These are phyloP conservation scores for Mortierella alpina DNA, from an alignment of 192 early-diverging fungal genomes.

Conservation along the genomic window DNA sequence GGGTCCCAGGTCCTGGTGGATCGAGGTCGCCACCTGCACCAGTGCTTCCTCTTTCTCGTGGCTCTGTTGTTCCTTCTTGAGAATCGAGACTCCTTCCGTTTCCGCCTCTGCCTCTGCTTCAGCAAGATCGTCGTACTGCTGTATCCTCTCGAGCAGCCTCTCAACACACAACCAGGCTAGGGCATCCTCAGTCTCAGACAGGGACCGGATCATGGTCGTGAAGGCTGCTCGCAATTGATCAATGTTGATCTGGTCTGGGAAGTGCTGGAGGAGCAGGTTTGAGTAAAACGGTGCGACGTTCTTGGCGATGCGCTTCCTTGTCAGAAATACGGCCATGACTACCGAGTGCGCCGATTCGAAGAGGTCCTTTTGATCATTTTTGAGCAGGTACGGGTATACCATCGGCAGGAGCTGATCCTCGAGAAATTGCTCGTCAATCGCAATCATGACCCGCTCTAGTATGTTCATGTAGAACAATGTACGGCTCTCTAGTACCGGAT, in stretches of 20 bases:
- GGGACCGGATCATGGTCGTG: constrained; percentile 59
- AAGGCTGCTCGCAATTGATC: constrained; percentile 63
- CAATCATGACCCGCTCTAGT: constrained; percentile 58
- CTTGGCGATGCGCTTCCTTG: constrained; percentile 57
- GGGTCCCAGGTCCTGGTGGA: constrained; percentile 24
- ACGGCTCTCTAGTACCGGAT: constrained; percentile 48
- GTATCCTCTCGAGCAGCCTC: constrained; percentile 54
- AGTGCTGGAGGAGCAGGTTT: constrained; percentile 58
- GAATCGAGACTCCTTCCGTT: background rate
- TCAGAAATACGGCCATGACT: constrained; percentile 58
- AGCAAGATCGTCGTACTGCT: constrained; percentile 28
- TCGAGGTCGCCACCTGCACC: constrained; percentile 5
- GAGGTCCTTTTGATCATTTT: constrained; percentile 50
- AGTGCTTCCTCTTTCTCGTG: constrained; percentile 14
- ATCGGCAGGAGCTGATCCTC: constrained; percentile 59
- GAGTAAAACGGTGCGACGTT: constrained; percentile 63
- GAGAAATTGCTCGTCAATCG: constrained; percentile 56
- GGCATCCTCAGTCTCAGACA: constrained; percentile 62
- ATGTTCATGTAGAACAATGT: constrained; percentile 61
- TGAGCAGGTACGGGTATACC: constrained; percentile 57
- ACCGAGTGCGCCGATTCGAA: constrained; percentile 66
- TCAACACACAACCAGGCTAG: constrained; percentile 64
- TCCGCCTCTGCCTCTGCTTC: constrained; percentile 6
- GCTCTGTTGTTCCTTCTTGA: background rate
- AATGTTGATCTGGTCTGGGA: constrained; percentile 57